Evolutionary conservation across 495 filamentous ascomycete species (phyloP).

Genomic region (Lophium mytilinum): DNA sequence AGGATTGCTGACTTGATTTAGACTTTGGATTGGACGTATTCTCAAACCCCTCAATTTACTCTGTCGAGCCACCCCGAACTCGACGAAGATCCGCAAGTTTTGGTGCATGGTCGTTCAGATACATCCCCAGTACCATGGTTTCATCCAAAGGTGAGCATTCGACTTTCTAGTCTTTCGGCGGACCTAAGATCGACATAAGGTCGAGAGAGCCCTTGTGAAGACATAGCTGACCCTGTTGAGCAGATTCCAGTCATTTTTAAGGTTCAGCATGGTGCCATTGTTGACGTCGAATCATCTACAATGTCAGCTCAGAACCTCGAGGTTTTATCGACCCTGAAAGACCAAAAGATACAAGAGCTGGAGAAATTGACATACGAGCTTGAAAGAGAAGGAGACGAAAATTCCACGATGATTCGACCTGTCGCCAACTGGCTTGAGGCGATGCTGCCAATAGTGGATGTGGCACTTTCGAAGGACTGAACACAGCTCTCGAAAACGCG

Average conservation of each 20-base stretch:
- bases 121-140: constrained; percentile 12
- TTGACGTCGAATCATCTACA: constrained; percentile 6
- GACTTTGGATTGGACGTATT: constrained; percentile 71
- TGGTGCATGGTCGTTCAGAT: constrained; percentile 13
- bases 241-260: constrained; percentile 2
- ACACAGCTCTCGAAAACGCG: too few relatives aligned
- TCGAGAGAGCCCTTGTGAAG: background rate
- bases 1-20: constrained; percentile 26
- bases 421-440: background rate
- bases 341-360: constrained; percentile 35
- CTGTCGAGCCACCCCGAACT: constrained; percentile 47
- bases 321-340: constrained; percentile 2
- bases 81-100: constrained; percentile 4
- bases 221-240: background rate
- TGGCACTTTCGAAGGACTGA: too few relatives aligned
- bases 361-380: constrained; percentile 30
- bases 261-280: constrained; percentile 21
- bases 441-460: background rate
- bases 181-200: background rate
- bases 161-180: background rate
- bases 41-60: constrained; percentile 77
- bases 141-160: background rate
- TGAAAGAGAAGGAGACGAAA: background rate
- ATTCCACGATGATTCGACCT: background rate
- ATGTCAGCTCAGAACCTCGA: background rate